phyloP scores from a whole-genome alignment of 495 filamentous ascomycete genomes.

The Daldinia grandis region DNA sequence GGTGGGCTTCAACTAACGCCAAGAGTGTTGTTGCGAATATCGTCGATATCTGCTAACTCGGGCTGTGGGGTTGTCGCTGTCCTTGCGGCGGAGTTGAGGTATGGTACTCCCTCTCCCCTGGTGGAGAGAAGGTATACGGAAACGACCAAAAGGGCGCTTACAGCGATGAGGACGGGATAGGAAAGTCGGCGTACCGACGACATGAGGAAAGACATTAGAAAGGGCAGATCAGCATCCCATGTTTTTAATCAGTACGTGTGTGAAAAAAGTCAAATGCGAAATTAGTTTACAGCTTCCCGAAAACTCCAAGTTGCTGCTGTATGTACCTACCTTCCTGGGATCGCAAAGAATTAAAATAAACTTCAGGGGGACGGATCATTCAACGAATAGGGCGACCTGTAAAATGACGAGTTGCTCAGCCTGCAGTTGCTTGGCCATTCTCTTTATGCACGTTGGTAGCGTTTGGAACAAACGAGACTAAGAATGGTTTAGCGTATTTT shows the following conservation, averaged over 20 bases:
- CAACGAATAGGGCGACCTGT: background rate
- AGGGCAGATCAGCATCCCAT: background rate
- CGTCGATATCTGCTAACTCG: conserved; percentile 3
- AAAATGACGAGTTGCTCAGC: background rate
- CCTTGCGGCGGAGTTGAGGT: background rate
- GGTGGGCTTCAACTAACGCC: conserved; percentile 26
- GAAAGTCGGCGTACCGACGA: conserved; percentile 24
- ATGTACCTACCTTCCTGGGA: background rate
- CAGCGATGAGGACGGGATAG: conserved; percentile 4
- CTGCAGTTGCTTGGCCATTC: background rate
- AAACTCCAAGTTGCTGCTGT: background rate
- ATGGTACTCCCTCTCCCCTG: background rate
- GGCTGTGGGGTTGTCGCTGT: background rate
- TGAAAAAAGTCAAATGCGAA: background rate
- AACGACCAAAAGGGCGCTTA: conserved; percentile 18
- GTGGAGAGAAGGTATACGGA: conserved; percentile 24
- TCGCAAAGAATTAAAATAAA: background rate
- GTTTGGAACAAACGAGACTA: background rate
- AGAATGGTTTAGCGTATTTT: background rate
- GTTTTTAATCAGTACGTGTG: background rate
- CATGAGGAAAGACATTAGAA: conserved; percentile 12
- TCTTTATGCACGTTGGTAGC: background rate
- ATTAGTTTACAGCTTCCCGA: background rate
- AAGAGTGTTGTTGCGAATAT: conserved; percentile 38
- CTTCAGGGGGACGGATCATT: background rate